Base-by-base conservation (phyloP, 1,139 yeast genomes). In the Pichia sp. region DNA sequence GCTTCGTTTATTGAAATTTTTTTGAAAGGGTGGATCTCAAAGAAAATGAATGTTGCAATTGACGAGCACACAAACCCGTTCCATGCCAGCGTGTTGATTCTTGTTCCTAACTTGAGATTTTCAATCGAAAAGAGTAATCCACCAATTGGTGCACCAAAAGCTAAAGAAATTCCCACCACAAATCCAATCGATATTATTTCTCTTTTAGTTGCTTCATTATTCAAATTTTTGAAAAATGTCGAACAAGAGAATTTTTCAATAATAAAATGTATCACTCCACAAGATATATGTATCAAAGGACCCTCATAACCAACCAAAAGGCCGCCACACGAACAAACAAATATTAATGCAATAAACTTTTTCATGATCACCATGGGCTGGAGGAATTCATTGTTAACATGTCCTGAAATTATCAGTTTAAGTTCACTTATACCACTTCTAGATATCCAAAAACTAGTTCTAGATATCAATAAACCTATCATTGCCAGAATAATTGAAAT, bases 301-400 rank as follows among this genome's bases (percentile, higher is more conserved):
- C 97, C 98, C 63, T 91, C 98, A 64, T 86, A 87, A 10, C 98
- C 97, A 6, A 89, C 76, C 87, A 96, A 88, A 2, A 91, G 66
- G 0, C 97, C 97, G 9, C 60, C 58, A 1, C 95, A 81, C 22
- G 95, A 83, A 13, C 88, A 86, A 40, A 83, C 84, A 47, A 85
- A 69, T 37, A 83, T 69, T 55, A 86, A 69, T 23, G 89, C 85
- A 3, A 72, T 48, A 2, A 75, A 70, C 61, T 85, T 85, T 55
- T 72, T 70, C 1, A 76, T 39, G 16, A 85, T 70, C 1, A 85
- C 74, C 21, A 64, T 63, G 9, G 72, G 54, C 2, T 82, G 78
- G 49, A 85, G 67, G 57, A 82, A 80, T 7, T 69, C 70, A 12
- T 70, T 62, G 55, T 79, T 72, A 49, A 76, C 74, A 60, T 76